Conservation (phyloP, 2,329 filamentous ascomycete species). For the Cladosporium sp. region DNA sequence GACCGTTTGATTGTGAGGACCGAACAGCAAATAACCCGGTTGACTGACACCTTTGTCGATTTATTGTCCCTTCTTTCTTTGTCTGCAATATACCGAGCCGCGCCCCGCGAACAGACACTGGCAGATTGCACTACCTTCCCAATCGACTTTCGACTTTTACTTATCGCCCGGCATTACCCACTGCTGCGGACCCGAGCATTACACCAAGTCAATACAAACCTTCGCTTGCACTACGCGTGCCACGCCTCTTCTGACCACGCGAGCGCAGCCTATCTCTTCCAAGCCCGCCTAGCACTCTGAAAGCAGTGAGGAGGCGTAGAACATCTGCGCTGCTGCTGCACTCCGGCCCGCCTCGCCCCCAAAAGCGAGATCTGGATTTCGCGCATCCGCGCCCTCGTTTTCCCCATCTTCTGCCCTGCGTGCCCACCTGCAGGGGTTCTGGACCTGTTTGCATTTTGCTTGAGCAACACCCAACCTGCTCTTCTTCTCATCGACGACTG, state of each 20-base stretch:
- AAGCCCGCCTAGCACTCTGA: conserved; percentile 1
- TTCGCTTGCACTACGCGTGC: conserved; percentile 10
- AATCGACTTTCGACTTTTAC: background rate
- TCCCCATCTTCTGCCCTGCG: conserved; percentile 2
- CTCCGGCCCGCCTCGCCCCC: conserved; percentile 18
- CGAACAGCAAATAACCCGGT: background rate
- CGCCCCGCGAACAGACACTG: background rate
- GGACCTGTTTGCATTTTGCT: conserved; percentile 10
- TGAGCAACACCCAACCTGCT: background rate
- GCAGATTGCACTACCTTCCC: background rate
- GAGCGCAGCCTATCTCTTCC: conserved; percentile 7
- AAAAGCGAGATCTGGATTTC: conserved; percentile 16
- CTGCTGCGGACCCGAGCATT: conserved; percentile 7
- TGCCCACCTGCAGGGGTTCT: conserved; percentile 16
- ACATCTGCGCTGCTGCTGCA: conserved; percentile 1
- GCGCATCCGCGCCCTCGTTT: conserved; percentile 11
- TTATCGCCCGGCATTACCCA: background rate
- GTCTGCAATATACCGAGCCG: conserved; percentile 7
- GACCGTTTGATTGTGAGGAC: background rate
- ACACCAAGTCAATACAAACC: conserved; percentile 3
- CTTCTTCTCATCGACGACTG: background rate
- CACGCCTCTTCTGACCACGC: conserved; percentile 11
- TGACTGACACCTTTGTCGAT: background rate
- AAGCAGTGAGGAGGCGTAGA: conserved; percentile 11
- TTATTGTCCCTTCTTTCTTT: background rate